These are phyloP conservation scores for Boechera retrofracta DNA, from an alignment of 345 rosid species.

Conservation along the genomic window DNA sequence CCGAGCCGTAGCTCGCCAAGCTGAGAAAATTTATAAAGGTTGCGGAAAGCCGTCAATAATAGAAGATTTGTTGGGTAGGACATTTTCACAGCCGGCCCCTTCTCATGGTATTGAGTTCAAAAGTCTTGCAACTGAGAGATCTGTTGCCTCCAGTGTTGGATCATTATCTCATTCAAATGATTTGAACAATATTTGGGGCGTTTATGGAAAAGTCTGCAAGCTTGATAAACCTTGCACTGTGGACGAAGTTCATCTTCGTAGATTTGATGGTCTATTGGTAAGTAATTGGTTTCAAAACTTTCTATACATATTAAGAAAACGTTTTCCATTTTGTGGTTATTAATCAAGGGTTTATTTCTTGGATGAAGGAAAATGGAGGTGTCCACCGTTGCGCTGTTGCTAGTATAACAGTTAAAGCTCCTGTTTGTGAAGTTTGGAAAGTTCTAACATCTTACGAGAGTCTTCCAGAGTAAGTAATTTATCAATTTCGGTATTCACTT, in stretches of 20 bases:
- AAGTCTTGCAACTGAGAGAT: constrained; percentile 44
- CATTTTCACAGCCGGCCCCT: constrained; percentile 39
- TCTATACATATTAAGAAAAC: not conserved
- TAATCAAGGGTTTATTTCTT: constrained; percentile 47
- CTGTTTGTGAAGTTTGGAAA: constrained; percentile 93
- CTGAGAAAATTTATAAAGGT: constrained; percentile 62
- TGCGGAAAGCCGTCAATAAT: constrained; percentile 48
- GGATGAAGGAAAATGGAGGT: constrained; percentile 92
- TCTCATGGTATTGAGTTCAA: constrained; percentile 48
- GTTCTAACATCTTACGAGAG: constrained; percentile 89
- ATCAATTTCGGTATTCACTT: not conserved
- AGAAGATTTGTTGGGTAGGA: constrained; percentile 44
- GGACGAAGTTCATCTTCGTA: constrained; percentile 97
- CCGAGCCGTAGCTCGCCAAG: constrained; percentile 79
- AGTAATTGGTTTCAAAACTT: constrained; percentile 43
- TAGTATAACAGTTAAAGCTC: constrained; percentile 97
- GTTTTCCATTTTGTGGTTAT: constrained; percentile 43
- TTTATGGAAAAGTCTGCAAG: constrained; percentile 78
- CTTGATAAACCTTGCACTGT: constrained; percentile 79
- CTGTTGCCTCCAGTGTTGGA: constrained; percentile 50
- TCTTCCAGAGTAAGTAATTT: constrained; percentile 81
- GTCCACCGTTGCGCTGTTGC: constrained; percentile 94
- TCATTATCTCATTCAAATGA: constrained; percentile 57
- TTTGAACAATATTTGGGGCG: constrained; percentile 70
- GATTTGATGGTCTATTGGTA: constrained; percentile 95